Base-by-base conservation (phyloP, 257 asterid genomes). In the Salvia hispanica region DNA sequence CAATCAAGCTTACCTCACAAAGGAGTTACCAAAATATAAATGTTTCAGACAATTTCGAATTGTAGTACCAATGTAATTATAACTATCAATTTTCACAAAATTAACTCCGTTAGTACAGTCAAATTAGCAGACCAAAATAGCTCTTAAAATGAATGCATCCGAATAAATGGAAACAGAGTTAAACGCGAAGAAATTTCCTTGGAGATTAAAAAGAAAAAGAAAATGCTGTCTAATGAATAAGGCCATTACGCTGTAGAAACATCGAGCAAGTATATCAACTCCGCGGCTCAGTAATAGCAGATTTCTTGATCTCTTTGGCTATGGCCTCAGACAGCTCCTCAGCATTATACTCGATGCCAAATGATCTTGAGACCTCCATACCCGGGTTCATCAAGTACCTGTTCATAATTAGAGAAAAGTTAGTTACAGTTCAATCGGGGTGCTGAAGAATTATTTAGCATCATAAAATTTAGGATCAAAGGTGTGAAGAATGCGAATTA, bases 311-410 rank as follows among this genome's bases (percentile, higher is more conserved):
- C 83, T 85, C 96, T 63, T 79, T 83, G 69, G 76, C 67, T 55
- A 91, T 75, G 25, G 85, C 92, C 31, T 84, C 84, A 0, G 86
- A 81, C 64, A 94, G 80, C 58, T 88, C 90, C 69, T 83, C 90
- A 0, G 91, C 81, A 7, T 53, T 81, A 56, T 94, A 91, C 62
- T 94, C 99, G 59, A 79, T 81, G 43, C 99, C 96, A 21, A 85
- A 88, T 76, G 91, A 91, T 80, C 88, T 82, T 61, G 78, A 76
- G n/a, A 91, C 95, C 84, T 74, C 79, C 96, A 88, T 91, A 59
- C 77, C 81, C 6, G 93, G 99, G 82, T 81, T 87, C 60, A 94
- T 37, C 86, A 94, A 76, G 63, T 94, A 94, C 96, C 99, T 94
- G 80, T 59, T 74, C 4, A 55, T 55, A 37, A 72, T 66, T 13